phyloP scores from a whole-genome alignment of 1,139 yeast species.

The Pichia sp. region DNA sequence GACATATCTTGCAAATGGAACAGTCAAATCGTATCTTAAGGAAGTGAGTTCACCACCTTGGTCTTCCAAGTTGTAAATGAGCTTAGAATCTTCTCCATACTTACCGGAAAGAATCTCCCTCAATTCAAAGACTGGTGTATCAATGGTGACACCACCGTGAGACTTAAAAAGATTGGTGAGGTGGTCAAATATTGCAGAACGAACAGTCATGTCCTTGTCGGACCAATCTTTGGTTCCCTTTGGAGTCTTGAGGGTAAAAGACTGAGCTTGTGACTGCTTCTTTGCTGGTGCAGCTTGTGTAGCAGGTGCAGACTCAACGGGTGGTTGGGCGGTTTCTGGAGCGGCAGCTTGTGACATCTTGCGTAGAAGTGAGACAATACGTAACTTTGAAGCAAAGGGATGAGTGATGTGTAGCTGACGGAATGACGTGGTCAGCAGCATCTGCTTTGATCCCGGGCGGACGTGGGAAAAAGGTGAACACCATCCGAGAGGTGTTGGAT shows the following conservation, averaged over 20 bases:
- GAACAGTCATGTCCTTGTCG: constrained; percentile 91
- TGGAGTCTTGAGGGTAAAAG: constrained; percentile 80
- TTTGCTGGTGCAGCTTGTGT: constrained; percentile 4
- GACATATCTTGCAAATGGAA: constrained; percentile 94
- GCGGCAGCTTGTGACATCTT: no score
- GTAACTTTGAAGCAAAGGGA: no score
- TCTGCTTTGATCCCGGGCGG: no score
- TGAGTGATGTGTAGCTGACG: no score
- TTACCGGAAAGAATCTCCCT: constrained; percentile 94
- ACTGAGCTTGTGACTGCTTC: no score
- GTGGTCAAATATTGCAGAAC: constrained; percentile 77
- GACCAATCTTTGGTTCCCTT: constrained; percentile 99
- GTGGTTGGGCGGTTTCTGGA: no score
- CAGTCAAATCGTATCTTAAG: constrained; percentile 90
- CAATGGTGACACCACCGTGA: constrained; percentile 97
- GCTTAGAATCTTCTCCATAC: constrained; percentile 95
- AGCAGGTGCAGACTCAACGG: not conserved
- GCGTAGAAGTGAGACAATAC: no score
- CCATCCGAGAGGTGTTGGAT: no score
- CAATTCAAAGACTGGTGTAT: constrained; percentile 94
- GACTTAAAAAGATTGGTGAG: constrained; percentile 73
- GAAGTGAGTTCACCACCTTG: constrained; percentile 98
- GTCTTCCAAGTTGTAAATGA: constrained; percentile 91
- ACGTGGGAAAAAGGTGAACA: no score
- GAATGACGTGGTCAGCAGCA: no score